phyloP scores from a whole-genome alignment of 208 protist species.

The Lotmaria passim region DNA sequence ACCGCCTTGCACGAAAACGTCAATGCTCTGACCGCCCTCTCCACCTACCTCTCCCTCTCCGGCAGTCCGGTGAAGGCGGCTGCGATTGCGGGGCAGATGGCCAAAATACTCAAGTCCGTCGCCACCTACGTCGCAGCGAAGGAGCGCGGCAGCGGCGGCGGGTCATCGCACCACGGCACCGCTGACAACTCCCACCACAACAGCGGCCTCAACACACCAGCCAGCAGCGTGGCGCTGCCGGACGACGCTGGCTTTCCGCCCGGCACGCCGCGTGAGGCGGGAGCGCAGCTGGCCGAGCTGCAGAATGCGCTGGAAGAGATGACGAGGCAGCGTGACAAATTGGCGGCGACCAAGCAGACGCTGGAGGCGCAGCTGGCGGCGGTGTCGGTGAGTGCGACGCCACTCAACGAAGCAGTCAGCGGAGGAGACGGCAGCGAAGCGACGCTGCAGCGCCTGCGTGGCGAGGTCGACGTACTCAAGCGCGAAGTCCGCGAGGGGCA shows the following conservation, averaged over 20 bases:
- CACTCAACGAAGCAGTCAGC: neutral
- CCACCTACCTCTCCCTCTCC: slow-evolving; percentile 58
- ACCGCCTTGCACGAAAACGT: slow-evolving; percentile 52
- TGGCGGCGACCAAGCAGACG: slow-evolving; percentile 14
- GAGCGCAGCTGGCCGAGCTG: slow-evolving; percentile 19
- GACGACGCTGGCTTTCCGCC: slow-evolving; percentile 15
- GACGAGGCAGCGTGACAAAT: slow-evolving; percentile 24
- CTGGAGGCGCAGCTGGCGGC: slow-evolving; percentile 21
- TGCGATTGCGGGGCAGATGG: slow-evolving; percentile 65
- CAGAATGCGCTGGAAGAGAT: slow-evolving; percentile 23
- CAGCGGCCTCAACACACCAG: slow-evolving; percentile 29
- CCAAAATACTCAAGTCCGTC: slow-evolving; percentile 62
- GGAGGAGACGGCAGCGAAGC: slow-evolving; percentile 4
- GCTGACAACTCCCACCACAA: slow-evolving; percentile 24
- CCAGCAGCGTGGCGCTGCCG: slow-evolving; percentile 10
- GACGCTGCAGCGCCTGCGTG: slow-evolving; percentile 15
- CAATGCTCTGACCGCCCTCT: slow-evolving; percentile 53
- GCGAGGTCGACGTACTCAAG: slow-evolving; percentile 19
- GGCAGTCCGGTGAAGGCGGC: slow-evolving; percentile 67
- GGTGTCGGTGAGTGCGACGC: neutral
- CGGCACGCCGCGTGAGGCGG: slow-evolving; percentile 11
- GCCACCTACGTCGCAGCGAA: slow-evolving; percentile 34
- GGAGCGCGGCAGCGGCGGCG: slow-evolving; percentile 18
- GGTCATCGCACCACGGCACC: neutral
- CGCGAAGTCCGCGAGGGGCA: slow-evolving; percentile 29